Conservation (phyloP, 1,284 basidiomycete species). For the Schizopora paradoxa region DNA sequence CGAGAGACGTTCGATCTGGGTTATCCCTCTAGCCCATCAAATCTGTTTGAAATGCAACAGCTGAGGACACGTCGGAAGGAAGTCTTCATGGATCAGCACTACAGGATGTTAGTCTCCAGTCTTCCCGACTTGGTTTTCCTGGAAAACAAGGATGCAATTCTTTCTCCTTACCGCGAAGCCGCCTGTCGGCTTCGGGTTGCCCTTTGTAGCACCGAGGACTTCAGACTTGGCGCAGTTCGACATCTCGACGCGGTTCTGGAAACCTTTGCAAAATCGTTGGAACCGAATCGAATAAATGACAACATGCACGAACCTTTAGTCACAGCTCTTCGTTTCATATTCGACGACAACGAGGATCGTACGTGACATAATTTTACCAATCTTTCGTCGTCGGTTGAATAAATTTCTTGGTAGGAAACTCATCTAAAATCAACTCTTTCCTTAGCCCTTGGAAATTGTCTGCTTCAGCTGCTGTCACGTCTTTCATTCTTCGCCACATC, state of each 20-base stretch:
- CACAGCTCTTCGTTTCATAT: slow-evolving; percentile 53
- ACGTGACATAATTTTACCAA: not conserved
- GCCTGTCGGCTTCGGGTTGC: slow-evolving; percentile 46
- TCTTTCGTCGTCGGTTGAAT: not conserved
- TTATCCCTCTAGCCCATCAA: slow-evolving; percentile 40
- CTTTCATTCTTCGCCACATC: slow-evolving; percentile 66
- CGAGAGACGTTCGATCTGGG: slow-evolving; percentile 29
- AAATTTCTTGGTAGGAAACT: not conserved
- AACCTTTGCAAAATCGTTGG: slow-evolving; percentile 60
- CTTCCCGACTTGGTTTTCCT: slow-evolving; percentile 65
- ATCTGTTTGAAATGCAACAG: slow-evolving; percentile 60
- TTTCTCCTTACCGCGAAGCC: slow-evolving; percentile 42
- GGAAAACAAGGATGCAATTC: slow-evolving; percentile 53
- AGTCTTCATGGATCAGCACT: slow-evolving; percentile 60
- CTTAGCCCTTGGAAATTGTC: slow-evolving; percentile 79
- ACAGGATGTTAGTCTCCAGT: slow-evolving; percentile 51
- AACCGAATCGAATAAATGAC: slow-evolving; percentile 43
- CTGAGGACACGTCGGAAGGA: slow-evolving; percentile 61
- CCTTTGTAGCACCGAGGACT: slow-evolving; percentile 55
- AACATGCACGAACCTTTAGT: slow-evolving; percentile 59
- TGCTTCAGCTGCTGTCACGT: slow-evolving; percentile 71
- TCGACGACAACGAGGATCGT: slow-evolving; percentile 46
- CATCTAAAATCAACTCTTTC: slow-evolving; percentile 43
- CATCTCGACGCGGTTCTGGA: slow-evolving; percentile 62
- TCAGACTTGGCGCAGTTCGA: slow-evolving; percentile 66